phyloP scores from a whole-genome alignment of 2,329 filamentous ascomycete genomes.

The Phialophora expanda region DNA sequence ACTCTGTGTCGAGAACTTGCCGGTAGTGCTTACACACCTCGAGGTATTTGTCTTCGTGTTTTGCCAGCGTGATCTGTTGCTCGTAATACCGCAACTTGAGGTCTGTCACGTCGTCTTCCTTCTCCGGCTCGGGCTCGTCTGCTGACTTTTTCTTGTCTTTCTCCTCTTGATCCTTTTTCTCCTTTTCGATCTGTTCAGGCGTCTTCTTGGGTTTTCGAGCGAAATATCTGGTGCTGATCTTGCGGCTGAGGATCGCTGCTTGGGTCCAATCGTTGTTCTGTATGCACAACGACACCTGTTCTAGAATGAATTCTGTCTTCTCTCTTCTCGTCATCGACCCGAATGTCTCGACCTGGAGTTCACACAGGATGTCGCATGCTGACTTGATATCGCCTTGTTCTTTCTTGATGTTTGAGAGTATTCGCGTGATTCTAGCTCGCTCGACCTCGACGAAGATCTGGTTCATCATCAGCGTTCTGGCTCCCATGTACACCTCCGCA shows the following conservation, averaged over 20 bases:
- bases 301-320: conserved; percentile 98
- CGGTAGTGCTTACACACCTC: conserved; percentile 98
- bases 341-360: conserved; percentile 98
- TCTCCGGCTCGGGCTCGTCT: conserved; percentile 75
- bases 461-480: neutral
- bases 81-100: conserved; percentile 96
- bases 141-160: conserved; percentile 80
- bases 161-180: conserved; percentile 81
- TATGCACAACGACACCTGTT: conserved; percentile 93
- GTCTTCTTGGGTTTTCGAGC: conserved; percentile 89
- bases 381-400: conserved; percentile 88
- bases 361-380: conserved; percentile 90
- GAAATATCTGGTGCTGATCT: conserved; percentile 95
- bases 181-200: conserved; percentile 85
- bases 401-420: conserved; percentile 97
- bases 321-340: conserved; percentile 96
- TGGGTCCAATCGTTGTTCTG: conserved; percentile 96
- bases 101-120: conserved; percentile 86
- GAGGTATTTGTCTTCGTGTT: conserved; percentile 96
- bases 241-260: conserved; percentile 88
- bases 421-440: conserved; percentile 90
- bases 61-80: conserved; percentile 92
- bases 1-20: conserved; percentile 94
- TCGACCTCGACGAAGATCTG: conserved; percentile 99
- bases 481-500: neutral